Evolutionary conservation across 768 basidiomycete genomes (phyloP).

Genomic region (Collybia sordida): DNA sequence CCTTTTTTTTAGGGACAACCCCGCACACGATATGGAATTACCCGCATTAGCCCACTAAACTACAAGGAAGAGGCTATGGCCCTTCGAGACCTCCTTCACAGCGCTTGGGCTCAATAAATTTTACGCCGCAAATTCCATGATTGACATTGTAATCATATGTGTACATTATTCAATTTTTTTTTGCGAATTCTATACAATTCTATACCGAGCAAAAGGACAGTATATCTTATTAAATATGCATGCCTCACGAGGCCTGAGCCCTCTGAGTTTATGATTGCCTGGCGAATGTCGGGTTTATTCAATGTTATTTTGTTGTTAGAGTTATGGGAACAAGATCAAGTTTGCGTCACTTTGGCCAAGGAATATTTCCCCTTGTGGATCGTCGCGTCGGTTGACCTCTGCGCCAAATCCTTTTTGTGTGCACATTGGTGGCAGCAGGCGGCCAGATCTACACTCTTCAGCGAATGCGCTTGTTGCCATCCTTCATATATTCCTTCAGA

Average conservation of each 20-base stretch:
- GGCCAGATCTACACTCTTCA: conserved; percentile 1
- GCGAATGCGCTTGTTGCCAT: neutral
- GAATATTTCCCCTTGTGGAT: conserved; percentile 24
- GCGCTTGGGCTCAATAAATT: conserved; percentile 51
- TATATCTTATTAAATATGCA: no score
- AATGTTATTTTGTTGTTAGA: neutral
- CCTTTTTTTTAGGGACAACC: conserved; percentile 61
- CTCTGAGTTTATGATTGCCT: no score
- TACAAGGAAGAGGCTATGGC: conserved; percentile 65
- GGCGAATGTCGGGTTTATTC: no score
- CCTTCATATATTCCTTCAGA: no score
- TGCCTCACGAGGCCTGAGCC: no score
- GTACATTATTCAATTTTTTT: no score
- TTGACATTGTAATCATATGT: no score
- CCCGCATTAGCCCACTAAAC: conserved; percentile 61
- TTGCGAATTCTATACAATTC: no score
- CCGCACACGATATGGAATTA: conserved; percentile 82
- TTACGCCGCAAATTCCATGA: neutral
- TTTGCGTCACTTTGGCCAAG: conserved; percentile 9
- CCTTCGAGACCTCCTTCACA: conserved; percentile 59
- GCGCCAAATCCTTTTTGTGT: conserved; percentile 3
- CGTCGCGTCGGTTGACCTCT: conserved; percentile 18
- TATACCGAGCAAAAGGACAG: no score
- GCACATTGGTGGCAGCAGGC: neutral
- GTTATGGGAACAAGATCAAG: conserved; percentile 6